Evolutionary conservation across 768 basidiomycete species (phyloP).

Genomic region (Rhizopogon vulgaris): DNA sequence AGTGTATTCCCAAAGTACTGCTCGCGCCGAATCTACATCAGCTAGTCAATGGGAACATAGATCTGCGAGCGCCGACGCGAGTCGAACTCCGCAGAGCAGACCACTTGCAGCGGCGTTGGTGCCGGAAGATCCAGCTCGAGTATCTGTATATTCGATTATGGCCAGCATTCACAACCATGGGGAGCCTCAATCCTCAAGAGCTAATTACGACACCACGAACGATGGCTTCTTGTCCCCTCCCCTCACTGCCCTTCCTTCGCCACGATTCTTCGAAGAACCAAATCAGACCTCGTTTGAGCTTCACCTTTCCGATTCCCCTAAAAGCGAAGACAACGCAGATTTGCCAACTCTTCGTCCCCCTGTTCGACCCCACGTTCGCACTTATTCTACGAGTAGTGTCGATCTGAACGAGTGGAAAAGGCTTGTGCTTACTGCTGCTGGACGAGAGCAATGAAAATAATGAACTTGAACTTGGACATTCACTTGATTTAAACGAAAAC

Average conservation of each 20-base stretch:
- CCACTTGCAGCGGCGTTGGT: neutral
- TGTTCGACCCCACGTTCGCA: constrained; percentile 1
- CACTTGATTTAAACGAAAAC: neutral
- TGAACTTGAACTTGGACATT: neutral
- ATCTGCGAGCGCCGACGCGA: neutral
- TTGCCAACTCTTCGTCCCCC: neutral
- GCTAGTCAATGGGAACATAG: neutral
- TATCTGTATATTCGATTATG: constrained; percentile 4
- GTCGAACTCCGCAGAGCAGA: neutral
- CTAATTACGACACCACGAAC: neutral
- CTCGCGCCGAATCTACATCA: neutral
- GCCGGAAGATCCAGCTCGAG: neutral
- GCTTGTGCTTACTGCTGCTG: constrained; percentile 11
- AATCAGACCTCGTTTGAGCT: constrained; percentile 3
- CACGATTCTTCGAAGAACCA: neutral
- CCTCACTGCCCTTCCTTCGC: constrained; percentile 5
- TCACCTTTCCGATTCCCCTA: constrained; percentile 5
- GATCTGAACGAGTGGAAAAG: constrained; percentile 11
- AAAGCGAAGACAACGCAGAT: neutral
- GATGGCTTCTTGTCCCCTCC: constrained; percentile 3
- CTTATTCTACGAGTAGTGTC: constrained; percentile 5
- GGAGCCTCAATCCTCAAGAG: neutral
- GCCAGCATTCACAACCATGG: constrained; percentile 2
- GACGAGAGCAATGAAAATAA: neutral
- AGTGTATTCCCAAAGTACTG: constrained; percentile 6